phyloP scores from a whole-genome alignment of 2,329 filamentous ascomycete species.

The Alternaria arborescens region DNA sequence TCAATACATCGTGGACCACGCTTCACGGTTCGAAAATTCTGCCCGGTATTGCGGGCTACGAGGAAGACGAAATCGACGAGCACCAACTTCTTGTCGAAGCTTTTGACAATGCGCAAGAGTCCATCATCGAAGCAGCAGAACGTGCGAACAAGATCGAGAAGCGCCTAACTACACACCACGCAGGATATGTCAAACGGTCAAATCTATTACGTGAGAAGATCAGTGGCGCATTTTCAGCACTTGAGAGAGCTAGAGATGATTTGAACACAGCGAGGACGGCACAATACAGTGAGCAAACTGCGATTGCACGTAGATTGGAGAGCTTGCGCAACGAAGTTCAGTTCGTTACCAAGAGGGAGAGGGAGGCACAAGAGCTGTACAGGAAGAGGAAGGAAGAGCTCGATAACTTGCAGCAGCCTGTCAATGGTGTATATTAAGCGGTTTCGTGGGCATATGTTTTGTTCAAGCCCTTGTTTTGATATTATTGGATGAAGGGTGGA shows the following conservation, averaged over 20 bases:
- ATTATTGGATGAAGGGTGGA: background rate
- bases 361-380: conserved; percentile 90
- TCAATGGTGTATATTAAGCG: conserved; percentile 49
- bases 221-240: conserved; percentile 73
- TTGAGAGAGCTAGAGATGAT: conserved; percentile 76
- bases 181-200: conserved; percentile 87
- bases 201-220: conserved; percentile 84
- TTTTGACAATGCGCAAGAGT: conserved; percentile 78
- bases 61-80: conserved; percentile 77
- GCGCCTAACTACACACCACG: conserved; percentile 85
- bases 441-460: background rate
- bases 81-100: conserved; percentile 71
- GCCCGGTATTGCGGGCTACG: conserved; percentile 82
- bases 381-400: conserved; percentile 80
- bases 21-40: conserved; percentile 63
- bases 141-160: conserved; percentile 89
- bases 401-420: conserved; percentile 61
- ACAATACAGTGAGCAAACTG: conserved; percentile 80
- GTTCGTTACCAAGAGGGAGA: conserved; percentile 80
- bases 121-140: conserved; percentile 77
- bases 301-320: conserved; percentile 75
- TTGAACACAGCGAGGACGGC: conserved; percentile 78
- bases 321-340: conserved; percentile 82
- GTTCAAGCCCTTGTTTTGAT: background rate
- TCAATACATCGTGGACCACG: conserved; percentile 60